Evolutionary conservation across 768 basidiomycete species (phyloP).

Genomic region (Russula vinacea): DNA sequence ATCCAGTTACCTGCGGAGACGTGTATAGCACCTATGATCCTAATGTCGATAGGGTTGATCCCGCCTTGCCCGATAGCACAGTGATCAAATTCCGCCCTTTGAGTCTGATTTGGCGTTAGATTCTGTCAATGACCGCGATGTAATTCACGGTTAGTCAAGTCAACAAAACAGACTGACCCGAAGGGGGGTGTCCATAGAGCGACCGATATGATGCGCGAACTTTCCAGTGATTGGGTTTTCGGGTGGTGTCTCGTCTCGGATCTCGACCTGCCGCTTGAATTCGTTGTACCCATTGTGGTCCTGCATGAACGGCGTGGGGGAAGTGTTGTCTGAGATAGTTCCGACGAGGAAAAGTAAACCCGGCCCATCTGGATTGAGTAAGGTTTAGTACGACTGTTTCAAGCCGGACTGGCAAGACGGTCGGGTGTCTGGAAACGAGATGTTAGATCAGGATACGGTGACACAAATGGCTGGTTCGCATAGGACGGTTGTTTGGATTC

Average conservation of each 20-base stretch:
- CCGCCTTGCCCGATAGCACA: slow-evolving; percentile 15
- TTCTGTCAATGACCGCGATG: not conserved
- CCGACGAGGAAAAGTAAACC: not conserved
- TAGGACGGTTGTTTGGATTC: not conserved
- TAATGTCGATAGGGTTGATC: slow-evolving; percentile 7
- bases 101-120: not conserved
- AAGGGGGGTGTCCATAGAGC: slow-evolving; percentile 19
- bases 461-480: not conserved
- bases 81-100: not conserved
- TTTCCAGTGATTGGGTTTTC: slow-evolving; percentile 16
- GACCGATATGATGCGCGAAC: slow-evolving; percentile 22
- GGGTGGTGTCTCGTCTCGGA: too few relatives aligned
- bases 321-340: not conserved
- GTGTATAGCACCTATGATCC: slow-evolving; percentile 20
- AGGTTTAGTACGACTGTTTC: not conserved
- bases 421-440: not conserved
- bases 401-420: not conserved
- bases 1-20: slow-evolving; percentile 26
- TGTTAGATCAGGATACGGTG: not conserved
- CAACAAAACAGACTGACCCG: slow-evolving; percentile 5
- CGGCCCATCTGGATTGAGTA: not conserved
- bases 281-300: not conserved
- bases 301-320: not conserved
- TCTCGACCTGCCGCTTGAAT: slow-evolving; percentile 21
- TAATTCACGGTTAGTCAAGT: too few relatives aligned